Evolutionary conservation across 2,329 filamentous ascomycete species (phyloP).

Genomic region (Aspergillus fijiensis): DNA sequence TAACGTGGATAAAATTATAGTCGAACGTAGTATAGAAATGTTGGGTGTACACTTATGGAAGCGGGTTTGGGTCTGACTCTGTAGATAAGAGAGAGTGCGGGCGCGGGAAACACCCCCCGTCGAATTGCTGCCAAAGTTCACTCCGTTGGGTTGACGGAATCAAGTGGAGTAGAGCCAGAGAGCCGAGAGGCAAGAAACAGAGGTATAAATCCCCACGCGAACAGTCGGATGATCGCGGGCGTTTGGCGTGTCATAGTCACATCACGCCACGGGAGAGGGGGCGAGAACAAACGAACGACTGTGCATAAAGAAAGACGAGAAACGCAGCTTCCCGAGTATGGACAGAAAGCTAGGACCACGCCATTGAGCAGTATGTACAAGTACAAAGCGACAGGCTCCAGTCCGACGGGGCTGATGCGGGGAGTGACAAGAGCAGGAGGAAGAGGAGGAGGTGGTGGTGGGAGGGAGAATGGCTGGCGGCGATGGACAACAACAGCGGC

Average conservation of each 20-base stretch:
- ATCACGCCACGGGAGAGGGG: conserved; percentile 8
- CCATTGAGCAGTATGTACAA: not conserved
- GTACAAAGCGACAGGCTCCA: not conserved
- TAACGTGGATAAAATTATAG: not conserved
- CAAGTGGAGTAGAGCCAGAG: not conserved
- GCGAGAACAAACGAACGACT: not conserved
- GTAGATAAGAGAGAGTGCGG: not conserved
- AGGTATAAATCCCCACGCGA: not conserved
- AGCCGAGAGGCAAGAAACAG: not conserved
- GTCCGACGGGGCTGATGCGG: not conserved
- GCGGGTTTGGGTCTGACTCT: not conserved
- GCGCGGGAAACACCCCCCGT: not conserved
- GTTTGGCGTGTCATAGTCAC: conserved; percentile 15
- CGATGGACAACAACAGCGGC: too few species aligned
- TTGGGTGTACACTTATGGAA: not conserved
- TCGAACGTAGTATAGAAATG: not conserved
- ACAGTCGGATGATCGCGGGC: not conserved
- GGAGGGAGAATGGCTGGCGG: not conserved
- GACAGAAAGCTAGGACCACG: not conserved
- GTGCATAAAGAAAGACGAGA: not conserved
- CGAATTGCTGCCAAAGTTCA: not conserved
- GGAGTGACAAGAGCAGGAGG: not conserved
- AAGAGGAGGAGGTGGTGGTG: not conserved
- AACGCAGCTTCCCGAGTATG: not conserved
- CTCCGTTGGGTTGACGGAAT: not conserved